Evolutionary conservation across 2,329 filamentous ascomycete species (phyloP), one percentile per base, ranked within the genome.

Genomic region (Paraphaeosphaeria minitans): DNA sequence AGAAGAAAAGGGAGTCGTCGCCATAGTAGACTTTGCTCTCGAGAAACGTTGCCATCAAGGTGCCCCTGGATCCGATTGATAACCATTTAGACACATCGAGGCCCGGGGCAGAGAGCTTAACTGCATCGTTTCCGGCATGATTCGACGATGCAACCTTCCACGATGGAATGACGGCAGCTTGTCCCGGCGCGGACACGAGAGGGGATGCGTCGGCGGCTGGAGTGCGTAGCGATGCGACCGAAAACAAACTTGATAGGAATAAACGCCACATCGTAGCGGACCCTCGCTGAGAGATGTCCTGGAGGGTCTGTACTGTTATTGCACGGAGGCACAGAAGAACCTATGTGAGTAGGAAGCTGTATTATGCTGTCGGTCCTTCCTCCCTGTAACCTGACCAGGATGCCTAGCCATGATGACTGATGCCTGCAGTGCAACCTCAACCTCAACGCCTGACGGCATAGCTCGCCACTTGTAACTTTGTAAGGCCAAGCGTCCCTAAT

Each of bases 21-120:
- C 87, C 85, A 22, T 80, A 77, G 72, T 84, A 85, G 13, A 83
- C 74, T 2, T 79, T 79, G 6, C 79, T 81, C 9, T 81, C 75
- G n/a, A 88, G 68, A 3, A 88, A 74, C 29, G 84, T 84, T 0
- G 80, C 83, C 81, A 88, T 84, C 2, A 87, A 73, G 0, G 86
- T 87, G 58, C 80, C 83, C 14, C 79, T 79, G 0, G 84, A 77
- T 6, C 78, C 69, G 39, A 84, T 75, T 12, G 80, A 79, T 62
- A 84, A 73, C 86, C 86, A 88, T 48, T 77, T 75, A 0, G 79
- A 78, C 0, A 80, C 80, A 62, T 86, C 75, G 6, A 79, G 13
- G 19, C 46, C 58, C 0, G 60, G 53, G 2, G 54, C 48, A 6
- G 70, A 73, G 21, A 73, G 60, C 31, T 58, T 53, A 1, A 58